Evolutionary conservation across 192 early-diverging fungal species (phyloP).

Genomic region (Lunasporangiospora selenospora): DNA sequence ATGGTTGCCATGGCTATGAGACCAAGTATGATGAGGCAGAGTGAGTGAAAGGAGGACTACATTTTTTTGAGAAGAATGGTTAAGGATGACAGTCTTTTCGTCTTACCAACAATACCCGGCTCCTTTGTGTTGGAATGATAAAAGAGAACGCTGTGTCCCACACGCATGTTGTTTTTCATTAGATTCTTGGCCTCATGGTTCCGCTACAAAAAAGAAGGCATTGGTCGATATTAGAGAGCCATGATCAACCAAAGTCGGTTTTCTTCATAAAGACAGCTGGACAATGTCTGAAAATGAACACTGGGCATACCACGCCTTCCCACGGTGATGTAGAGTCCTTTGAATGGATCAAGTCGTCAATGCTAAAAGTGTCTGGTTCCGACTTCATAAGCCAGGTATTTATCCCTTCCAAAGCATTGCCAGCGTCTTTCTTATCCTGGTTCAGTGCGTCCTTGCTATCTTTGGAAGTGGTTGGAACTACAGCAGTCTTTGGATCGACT

Average conservation of each 20-base stretch:
- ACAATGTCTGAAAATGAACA: neutral
- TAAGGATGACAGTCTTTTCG: constrained; percentile 4
- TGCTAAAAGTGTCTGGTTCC: constrained; percentile 72
- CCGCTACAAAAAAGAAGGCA: constrained; percentile 41
- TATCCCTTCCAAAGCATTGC: constrained; percentile 5
- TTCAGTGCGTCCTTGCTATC: neutral
- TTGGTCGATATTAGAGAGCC: neutral
- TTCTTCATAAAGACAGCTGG: neutral
- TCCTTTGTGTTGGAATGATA: constrained; percentile 89
- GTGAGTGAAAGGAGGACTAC: neutral
- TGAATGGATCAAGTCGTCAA: constrained; percentile 66
- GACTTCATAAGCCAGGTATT: constrained; percentile 85
- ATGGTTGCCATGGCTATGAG: constrained; percentile 47
- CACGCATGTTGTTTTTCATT: constrained; percentile 77
- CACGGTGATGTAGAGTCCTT: constrained; percentile 60
- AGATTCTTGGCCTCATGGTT: constrained; percentile 87
- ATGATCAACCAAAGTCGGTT: neutral
- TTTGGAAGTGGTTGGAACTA: neutral
- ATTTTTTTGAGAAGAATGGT: too few relatives aligned
- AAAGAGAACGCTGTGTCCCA: constrained; percentile 75
- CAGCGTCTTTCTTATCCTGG: neutral
- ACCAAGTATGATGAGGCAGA: neutral
- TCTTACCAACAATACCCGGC: constrained; percentile 82
- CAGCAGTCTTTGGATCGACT: neutral
- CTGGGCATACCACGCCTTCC: constrained; percentile 74